Evolutionary conservation across 495 filamentous ascomycete species (phyloP).

Genomic region (Choiromyces venosus): DNA sequence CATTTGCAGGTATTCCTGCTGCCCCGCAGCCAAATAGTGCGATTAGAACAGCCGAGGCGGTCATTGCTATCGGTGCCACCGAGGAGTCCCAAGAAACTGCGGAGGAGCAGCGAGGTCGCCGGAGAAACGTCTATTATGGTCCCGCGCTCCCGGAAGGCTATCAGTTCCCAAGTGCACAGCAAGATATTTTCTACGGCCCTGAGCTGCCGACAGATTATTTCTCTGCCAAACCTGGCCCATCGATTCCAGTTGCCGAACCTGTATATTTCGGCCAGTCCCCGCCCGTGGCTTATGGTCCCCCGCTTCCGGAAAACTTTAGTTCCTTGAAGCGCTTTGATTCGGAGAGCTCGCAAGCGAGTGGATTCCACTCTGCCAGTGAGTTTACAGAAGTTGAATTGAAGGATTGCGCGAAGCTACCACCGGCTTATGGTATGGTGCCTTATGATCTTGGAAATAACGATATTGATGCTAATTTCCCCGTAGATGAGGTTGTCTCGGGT

Average conservation of each 20-base stretch:
- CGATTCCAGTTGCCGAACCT: not conserved
- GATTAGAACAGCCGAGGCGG: slow-evolving; percentile 17
- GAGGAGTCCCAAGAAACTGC: slow-evolving; percentile 3
- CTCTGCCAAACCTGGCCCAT: not conserved
- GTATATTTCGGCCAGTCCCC: not conserved
- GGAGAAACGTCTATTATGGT: slow-evolving; percentile 8
- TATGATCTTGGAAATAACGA: not conserved
- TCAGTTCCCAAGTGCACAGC: not conserved
- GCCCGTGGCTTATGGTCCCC: not conserved
- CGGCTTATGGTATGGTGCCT: not conserved
- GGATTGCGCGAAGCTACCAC: not conserved
- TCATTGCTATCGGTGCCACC: slow-evolving; percentile 19
- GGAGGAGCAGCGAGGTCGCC: slow-evolving; percentile 8
- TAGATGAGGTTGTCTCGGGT: not conserved
- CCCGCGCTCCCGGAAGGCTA: slow-evolving; percentile 5
- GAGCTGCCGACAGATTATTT: slow-evolving; percentile 10
- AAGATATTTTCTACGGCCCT: slow-evolving; percentile 17
- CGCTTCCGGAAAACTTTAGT: not conserved
- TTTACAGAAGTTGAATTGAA: not conserved
- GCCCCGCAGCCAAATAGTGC: slow-evolving; percentile 23
- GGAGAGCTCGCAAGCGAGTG: not conserved
- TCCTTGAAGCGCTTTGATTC: not conserved
- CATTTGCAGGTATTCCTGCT: slow-evolving; percentile 17
- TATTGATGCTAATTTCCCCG: not conserved
- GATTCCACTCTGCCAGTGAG: not conserved